phyloP scores from a whole-genome alignment of 768 basidiomycete genomes.

The Boletus subparvulus region DNA sequence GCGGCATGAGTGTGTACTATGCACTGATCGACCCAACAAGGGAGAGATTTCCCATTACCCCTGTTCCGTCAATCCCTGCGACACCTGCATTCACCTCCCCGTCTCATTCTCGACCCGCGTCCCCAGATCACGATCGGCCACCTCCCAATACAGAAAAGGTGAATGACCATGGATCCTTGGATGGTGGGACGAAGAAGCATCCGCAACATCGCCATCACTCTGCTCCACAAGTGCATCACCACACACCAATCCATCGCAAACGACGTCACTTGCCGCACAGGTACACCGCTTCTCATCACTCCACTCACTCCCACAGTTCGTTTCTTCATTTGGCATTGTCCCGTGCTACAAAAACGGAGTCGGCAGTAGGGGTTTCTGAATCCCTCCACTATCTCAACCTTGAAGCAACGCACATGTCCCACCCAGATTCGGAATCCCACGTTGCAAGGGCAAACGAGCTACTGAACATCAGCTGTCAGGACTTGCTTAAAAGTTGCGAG shows the following conservation, averaged over 20 bases:
- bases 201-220: neutral
- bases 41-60: conserved; percentile 55
- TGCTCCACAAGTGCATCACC: conserved; percentile 5
- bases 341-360: conserved; percentile 39
- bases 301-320: conserved; percentile 38
- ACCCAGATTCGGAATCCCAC: conserved; percentile 46
- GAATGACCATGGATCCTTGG: neutral
- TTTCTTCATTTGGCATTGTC: conserved; percentile 39
- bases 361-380: conserved; percentile 72
- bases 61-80: conserved; percentile 34
- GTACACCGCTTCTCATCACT: conserved; percentile 20
- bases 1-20: conserved; percentile 65
- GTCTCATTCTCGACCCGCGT: conserved; percentile 32
- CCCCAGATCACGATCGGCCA: conserved; percentile 20
- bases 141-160: neutral
- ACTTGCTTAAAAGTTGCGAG: conserved; percentile 48
- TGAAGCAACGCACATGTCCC: conserved; percentile 52
- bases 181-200: neutral
- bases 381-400: conserved; percentile 67
- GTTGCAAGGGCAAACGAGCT: conserved; percentile 45
- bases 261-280: conserved; percentile 11
- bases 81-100: conserved; percentile 39
- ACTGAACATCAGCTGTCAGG: conserved; percentile 52
- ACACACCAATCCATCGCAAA: neutral
- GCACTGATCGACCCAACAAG: conserved; percentile 60